Conservation (phyloP, 805 yeast genomes). For the Myxozyma mucilagina region DNA sequence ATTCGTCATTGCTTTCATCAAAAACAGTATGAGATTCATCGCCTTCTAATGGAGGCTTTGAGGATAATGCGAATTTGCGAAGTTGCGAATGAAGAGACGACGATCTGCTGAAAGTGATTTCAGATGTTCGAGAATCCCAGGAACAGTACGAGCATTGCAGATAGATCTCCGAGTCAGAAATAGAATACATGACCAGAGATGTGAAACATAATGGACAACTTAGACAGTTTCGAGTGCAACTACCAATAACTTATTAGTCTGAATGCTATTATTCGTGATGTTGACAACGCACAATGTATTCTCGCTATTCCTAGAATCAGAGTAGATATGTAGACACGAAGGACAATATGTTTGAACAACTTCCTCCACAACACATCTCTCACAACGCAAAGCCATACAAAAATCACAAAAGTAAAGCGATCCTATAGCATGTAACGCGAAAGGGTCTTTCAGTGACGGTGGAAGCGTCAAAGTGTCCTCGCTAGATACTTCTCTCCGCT, state of each 20-base stretch:
- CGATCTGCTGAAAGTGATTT: constrained; percentile 9
- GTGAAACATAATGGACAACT: constrained; percentile 40
- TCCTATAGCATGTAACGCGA: constrained; percentile 35
- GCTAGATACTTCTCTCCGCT: too few relatives aligned
- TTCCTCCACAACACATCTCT: constrained; percentile 41
- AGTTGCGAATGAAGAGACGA: constrained; percentile 18
- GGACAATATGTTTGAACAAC: constrained; percentile 43
- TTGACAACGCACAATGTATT: neutral
- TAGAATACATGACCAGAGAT: constrained; percentile 22
- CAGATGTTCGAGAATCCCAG: constrained; percentile 24
- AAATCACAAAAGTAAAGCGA: constrained; percentile 42
- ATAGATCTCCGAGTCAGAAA: constrained; percentile 1
- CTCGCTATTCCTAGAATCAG: constrained; percentile 27
- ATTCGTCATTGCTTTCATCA: neutral
- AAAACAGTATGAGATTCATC: neutral
- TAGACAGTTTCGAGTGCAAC: constrained; percentile 42
- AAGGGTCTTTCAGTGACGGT: constrained; percentile 28
- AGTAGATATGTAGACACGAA: constrained; percentile 40
- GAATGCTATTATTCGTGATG: neutral
- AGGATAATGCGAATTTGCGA: neutral
- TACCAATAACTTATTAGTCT: neutral
- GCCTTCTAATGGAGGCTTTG: neutral
- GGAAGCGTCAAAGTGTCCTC: constrained; percentile 27
- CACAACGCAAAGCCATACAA: constrained; percentile 43
- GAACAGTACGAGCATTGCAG: constrained; percentile 26